Percentiles rank a stretch among this genome's conserved stretches.
Evolutionary conservation across 2,329 filamentous ascomycete species (phyloP).

Genomic region (Didymella lethalis): DNA sequence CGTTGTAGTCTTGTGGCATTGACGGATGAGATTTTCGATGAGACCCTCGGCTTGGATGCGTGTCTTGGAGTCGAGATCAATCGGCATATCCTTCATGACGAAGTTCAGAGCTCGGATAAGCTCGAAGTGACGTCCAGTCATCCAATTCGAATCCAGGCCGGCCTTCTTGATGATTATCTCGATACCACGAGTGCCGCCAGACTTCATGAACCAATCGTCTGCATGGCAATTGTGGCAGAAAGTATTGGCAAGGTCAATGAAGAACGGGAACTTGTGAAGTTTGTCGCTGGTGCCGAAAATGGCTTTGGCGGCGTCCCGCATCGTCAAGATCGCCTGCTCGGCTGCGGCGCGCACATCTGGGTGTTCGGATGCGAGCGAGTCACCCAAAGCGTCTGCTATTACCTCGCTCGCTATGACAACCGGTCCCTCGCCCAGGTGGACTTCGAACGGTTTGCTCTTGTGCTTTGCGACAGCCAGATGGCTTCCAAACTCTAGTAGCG

Average conservation of each 20-base stretch:
- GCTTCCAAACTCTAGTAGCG: conserved; percentile 85
- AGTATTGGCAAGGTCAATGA: conserved; percentile 78
- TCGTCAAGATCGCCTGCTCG: conserved; percentile 76
- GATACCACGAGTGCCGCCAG: conserved; percentile 89
- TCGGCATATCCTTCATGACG: conserved; percentile 97
- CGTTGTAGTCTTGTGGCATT: conserved; percentile 79
- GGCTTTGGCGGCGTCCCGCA: conserved; percentile 76
- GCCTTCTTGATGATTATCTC: conserved; percentile 85
- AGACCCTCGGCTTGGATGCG: conserved; percentile 83
- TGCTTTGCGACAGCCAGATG: conserved; percentile 84
- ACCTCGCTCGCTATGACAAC: conserved; percentile 86
- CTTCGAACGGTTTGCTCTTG: conserved; percentile 79
- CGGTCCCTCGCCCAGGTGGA: conserved; percentile 84
- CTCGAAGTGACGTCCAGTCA: conserved; percentile 82
- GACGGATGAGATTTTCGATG: conserved; percentile 77
- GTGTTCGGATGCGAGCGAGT: conserved; percentile 87
- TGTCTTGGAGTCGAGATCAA: conserved; percentile 90
- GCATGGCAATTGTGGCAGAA: conserved; percentile 97
- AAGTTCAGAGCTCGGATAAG: conserved; percentile 93
- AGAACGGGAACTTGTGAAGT: conserved; percentile 81
- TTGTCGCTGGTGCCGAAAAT: conserved; percentile 80
- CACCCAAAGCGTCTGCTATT: conserved; percentile 87
- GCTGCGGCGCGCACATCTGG: conserved; percentile 81
- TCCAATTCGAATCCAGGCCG: conserved; percentile 83
- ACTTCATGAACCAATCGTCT: conserved; percentile 98